Evolutionary conservation across 2,329 filamentous ascomycete species (phyloP).

Genomic region (Diaporthe vaccinii): DNA sequence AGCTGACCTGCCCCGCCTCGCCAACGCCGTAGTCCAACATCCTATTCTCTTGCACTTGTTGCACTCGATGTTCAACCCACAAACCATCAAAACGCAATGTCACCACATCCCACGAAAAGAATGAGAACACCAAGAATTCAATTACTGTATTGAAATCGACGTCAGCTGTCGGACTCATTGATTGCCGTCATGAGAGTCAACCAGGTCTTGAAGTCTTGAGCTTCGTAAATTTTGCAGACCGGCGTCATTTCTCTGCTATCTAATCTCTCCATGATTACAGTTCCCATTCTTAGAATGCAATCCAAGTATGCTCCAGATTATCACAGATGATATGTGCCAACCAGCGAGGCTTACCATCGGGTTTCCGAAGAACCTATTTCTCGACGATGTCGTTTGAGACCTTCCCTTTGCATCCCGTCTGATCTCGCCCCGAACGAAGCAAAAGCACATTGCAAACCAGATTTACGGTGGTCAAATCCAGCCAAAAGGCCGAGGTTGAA

Average conservation of each 20-base stretch:
- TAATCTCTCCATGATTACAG: background rate
- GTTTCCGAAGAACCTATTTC: conserved; percentile 61
- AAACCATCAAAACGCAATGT: background rate
- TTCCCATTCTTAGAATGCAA: background rate
- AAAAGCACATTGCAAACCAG: background rate
- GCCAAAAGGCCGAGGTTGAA: background rate
- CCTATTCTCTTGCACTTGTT: background rate
- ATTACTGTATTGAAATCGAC: background rate
- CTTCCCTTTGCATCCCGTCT: too few relatives aligned
- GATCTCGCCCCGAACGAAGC: background rate
- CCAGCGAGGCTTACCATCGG: conserved; percentile 61
- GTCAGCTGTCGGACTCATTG: too few relatives aligned
- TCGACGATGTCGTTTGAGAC: background rate
- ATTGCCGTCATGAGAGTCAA: background rate
- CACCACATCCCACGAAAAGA: background rate
- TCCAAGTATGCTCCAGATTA: background rate
- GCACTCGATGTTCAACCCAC: background rate
- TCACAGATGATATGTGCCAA: conserved; percentile 55
- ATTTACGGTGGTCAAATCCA: too few relatives aligned
- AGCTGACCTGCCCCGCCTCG: background rate
- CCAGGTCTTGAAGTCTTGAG: background rate
- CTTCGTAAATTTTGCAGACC: background rate
- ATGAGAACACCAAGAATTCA: background rate
- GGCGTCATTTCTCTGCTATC: background rate
- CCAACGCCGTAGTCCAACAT: background rate